A percentile compares a stretch with the other conserved stretches of the same genome.
Evolutionary conservation across 805 yeast genomes (phyloP).

Genomic region (Zygosaccharomyces bisporus): DNA sequence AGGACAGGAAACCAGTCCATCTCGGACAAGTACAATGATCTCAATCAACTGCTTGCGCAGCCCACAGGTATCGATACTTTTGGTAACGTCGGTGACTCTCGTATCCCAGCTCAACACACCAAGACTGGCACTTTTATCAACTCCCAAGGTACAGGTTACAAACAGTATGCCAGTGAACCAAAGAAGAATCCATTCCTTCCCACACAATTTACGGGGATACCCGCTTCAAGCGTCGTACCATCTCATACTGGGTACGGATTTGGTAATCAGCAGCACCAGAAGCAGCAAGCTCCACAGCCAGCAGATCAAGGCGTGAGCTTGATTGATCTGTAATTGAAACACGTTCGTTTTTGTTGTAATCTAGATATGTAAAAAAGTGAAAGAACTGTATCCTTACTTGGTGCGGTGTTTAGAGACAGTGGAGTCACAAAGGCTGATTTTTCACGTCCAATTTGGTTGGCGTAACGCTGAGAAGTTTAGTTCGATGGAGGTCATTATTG

Average conservation of each 20-base stretch:
- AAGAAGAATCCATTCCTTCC: slow-evolving; percentile 45
- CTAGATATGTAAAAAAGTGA: slow-evolving; percentile 5
- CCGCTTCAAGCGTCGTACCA: slow-evolving; percentile 64
- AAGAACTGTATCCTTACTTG: slow-evolving; percentile 3
- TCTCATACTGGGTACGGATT: slow-evolving; percentile 93
- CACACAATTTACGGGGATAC: slow-evolving; percentile 70
- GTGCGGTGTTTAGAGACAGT: background rate
- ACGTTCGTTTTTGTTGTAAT: slow-evolving; percentile 6
- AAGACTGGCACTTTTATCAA: slow-evolving; percentile 74
- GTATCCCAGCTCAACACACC: slow-evolving; percentile 93
- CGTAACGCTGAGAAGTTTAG: no score
- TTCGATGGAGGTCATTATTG: no score
- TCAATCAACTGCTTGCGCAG: slow-evolving; percentile 71
- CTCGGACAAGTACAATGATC: slow-evolving; percentile 60
- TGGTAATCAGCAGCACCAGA: slow-evolving; percentile 58
- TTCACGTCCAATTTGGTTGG: no score
- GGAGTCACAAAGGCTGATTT: no score
- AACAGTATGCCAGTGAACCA: slow-evolving; percentile 42
- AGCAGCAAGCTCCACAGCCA: slow-evolving; percentile 27
- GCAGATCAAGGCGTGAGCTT: slow-evolving; percentile 32
- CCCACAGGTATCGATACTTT: slow-evolving; percentile 94
- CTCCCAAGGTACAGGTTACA: slow-evolving; percentile 82
- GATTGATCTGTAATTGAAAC: slow-evolving; percentile 26
- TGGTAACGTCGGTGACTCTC: slow-evolving; percentile 41
- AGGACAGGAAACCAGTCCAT: slow-evolving; percentile 53